These are phyloP conservation scores for Castanea sativa DNA, from an alignment of 306 rosid species.

Conservation along the genomic window DNA sequence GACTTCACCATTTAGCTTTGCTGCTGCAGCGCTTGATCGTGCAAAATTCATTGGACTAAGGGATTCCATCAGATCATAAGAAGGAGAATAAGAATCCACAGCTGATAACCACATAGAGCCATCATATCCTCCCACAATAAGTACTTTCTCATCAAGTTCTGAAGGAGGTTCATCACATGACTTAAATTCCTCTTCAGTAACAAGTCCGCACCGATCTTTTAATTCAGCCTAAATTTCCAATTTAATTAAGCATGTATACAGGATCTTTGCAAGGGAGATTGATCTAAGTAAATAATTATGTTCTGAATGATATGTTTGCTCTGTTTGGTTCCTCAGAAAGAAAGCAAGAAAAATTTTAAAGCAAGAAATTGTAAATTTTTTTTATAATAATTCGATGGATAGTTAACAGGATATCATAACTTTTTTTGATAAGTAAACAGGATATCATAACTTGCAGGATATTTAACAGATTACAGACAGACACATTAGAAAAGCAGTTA, in stretches of 20 bases:
- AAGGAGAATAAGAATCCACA: slow-evolving; percentile 32
- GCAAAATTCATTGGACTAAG: slow-evolving; percentile 35
- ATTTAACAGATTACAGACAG: not conserved
- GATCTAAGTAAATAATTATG: not conserved
- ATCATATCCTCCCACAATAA: slow-evolving; percentile 47
- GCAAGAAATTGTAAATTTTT: too few species aligned
- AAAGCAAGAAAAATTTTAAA: too few species aligned
- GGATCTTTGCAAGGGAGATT: not conserved
- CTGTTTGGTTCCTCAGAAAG: too few species aligned
- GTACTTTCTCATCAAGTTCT: slow-evolving; percentile 26
- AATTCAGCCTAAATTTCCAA: slow-evolving; percentile 37
- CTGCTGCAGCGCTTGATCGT: slow-evolving; percentile 29
- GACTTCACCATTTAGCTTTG: slow-evolving; percentile 34
- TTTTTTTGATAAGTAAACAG: not conserved
- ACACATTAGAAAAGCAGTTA: not conserved
- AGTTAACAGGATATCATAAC: not conserved
- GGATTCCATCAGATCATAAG: slow-evolving; percentile 24
- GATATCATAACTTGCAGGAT: not conserved
- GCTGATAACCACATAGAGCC: slow-evolving; percentile 32
- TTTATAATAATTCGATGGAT: too few species aligned
- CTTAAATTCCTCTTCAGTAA: not conserved
- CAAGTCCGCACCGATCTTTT: slow-evolving; percentile 15
- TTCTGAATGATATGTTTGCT: not conserved
- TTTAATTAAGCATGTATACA: not conserved
- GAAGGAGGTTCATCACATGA: slow-evolving; percentile 4